Evolutionary conservation across 2,329 filamentous ascomycete species (phyloP).

Genomic region (Stachybotrys chlorohalonatus): DNA sequence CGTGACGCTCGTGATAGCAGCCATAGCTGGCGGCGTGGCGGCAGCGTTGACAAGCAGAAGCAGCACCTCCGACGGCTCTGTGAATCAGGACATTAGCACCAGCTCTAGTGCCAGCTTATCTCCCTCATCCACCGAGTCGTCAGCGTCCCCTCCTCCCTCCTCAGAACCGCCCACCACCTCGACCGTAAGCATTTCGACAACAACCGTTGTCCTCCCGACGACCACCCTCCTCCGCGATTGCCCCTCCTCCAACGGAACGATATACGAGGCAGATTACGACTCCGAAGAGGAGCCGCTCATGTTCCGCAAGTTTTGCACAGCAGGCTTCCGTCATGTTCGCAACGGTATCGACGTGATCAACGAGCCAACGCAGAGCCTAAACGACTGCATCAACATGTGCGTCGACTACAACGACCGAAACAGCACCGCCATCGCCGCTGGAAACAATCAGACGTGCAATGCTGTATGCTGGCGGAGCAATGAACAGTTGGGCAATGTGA

Average conservation of each 20-base stretch:
- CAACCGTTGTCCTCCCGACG: not conserved
- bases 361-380: slow-evolving; percentile 1
- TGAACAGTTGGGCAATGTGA: slow-evolving; percentile 1
- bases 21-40: not conserved
- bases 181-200: not conserved
- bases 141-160: not conserved
- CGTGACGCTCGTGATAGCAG: not conserved
- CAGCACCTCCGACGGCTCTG: not conserved
- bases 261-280: slow-evolving; percentile 2
- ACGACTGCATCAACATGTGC: slow-evolving; percentile 6
- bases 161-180: slow-evolving; percentile 1
- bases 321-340: not conserved
- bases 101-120: not conserved
- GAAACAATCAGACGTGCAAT: slow-evolving; percentile 2
- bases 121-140: not conserved
- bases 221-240: slow-evolving; percentile 6
- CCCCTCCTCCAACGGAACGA: slow-evolving; percentile 4
- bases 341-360: slow-evolving; percentile 2
- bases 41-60: not conserved
- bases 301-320: slow-evolving; percentile 6
- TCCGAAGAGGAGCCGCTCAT: not conserved
- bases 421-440: slow-evolving; percentile 2
- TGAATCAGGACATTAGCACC: not conserved
- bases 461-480: slow-evolving; percentile 5
- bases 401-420: slow-evolving; percentile 5